phyloP scores from a whole-genome alignment of 768 basidiomycete genomes.

The Auricularia cornea region DNA sequence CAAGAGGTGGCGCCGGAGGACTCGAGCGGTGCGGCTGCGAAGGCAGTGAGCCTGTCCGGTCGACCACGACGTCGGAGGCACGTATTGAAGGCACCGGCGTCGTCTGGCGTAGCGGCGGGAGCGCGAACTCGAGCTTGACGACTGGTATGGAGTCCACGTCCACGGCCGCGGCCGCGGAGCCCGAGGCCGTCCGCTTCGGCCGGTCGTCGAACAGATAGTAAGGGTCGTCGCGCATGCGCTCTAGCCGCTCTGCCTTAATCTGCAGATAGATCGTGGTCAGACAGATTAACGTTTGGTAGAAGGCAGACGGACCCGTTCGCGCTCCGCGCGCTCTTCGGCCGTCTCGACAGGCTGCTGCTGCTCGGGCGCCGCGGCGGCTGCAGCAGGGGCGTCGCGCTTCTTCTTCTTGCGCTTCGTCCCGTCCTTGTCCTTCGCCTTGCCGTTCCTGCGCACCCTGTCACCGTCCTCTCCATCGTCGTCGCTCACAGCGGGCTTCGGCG shows the following conservation, averaged over 20 bases:
- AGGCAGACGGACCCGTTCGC: constrained; percentile 48
- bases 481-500: constrained; percentile 20
- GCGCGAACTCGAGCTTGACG: constrained; percentile 53
- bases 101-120: constrained; percentile 6
- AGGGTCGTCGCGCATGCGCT: constrained; percentile 75
- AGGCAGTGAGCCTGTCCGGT: constrained; percentile 6
- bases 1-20: constrained; percentile 15
- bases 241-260: constrained; percentile 69
- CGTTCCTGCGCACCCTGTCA: constrained; percentile 17
- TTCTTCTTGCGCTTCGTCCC: constrained; percentile 25
- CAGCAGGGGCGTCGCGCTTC: constrained; percentile 22
- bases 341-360: constrained; percentile 33
- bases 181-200: constrained; percentile 26
- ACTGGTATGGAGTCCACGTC: constrained; percentile 93
- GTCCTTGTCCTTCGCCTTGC: constrained; percentile 32
- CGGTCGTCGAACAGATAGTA: constrained; percentile 77
- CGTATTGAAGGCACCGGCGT: constrained; percentile 3
- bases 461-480: constrained; percentile 31
- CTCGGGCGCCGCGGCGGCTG: constrained; percentile 27
- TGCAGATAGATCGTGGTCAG: constrained; percentile 21
- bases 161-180: constrained; percentile 21
- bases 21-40: not conserved
- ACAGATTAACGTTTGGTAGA: not conserved
- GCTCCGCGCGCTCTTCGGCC: constrained; percentile 48
- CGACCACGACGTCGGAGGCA: constrained; percentile 1